phyloP scores from a whole-genome alignment of 2,329 filamentous ascomycete species.

The Fusarium sp. region DNA sequence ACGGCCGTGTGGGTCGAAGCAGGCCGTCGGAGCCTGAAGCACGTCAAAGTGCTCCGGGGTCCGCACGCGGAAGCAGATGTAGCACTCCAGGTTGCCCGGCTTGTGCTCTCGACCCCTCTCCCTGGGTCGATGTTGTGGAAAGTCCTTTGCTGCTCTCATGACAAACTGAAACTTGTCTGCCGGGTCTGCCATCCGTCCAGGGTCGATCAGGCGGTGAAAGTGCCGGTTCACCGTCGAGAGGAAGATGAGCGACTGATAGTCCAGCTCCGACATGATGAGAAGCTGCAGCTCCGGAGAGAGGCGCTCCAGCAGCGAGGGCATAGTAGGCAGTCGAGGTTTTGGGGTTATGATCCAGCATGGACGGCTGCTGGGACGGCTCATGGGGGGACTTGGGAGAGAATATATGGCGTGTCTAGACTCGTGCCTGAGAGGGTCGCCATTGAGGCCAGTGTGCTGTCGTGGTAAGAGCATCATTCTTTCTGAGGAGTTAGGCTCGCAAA shows the following conservation, averaged over 20 bases:
- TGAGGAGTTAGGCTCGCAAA: not conserved
- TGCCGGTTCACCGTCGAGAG: constrained; percentile 50
- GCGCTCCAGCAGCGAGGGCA: constrained; percentile 45
- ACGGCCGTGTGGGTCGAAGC: constrained; percentile 46
- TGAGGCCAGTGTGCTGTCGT: constrained; percentile 31
- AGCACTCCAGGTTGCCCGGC: constrained; percentile 54
- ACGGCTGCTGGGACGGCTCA: constrained; percentile 17
- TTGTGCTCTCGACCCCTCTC: constrained; percentile 50
- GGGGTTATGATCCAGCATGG: constrained; percentile 14
- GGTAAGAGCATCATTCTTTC: constrained; percentile 45
- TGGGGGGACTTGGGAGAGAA: constrained; percentile 18
- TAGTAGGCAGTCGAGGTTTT: constrained; percentile 19
- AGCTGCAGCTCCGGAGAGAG: constrained; percentile 48
- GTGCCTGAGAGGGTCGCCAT: constrained; percentile 18
- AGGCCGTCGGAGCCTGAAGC: constrained; percentile 47
- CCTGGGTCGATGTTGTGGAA: constrained; percentile 51
- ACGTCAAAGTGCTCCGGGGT: constrained; percentile 51
- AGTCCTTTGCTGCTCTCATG: constrained; percentile 53
- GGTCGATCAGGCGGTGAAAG: constrained; percentile 48
- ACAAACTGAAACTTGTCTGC: constrained; percentile 52
- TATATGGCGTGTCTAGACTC: constrained; percentile 9
- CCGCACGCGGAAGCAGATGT: constrained; percentile 53
- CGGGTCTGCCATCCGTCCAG: constrained; percentile 47
- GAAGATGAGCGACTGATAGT: constrained; percentile 53
- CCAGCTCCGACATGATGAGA: constrained; percentile 48